Evolutionary conservation across 2,329 filamentous ascomycete genomes (phyloP), one percentile per base, ranked within the genome.

Genomic region (Claviceps sp.): DNA sequence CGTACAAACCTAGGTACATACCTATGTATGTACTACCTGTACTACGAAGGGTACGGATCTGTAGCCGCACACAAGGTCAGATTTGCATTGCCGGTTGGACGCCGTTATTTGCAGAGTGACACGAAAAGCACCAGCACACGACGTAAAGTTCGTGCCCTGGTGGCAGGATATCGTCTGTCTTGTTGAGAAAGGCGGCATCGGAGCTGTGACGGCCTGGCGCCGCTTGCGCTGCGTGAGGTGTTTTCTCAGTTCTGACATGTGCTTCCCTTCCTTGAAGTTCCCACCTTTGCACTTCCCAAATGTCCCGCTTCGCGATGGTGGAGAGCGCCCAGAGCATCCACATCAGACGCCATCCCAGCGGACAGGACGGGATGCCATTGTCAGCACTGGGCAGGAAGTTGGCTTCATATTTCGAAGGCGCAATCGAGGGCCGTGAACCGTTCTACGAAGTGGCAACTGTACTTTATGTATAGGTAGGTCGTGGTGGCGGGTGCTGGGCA

Each of bases 201-300:
- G 51, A 47, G 40, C 45, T 43, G 46, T n/a, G 16, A 34, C 40
- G 45, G 41, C 16, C 45, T 47, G 38, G 48, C 43, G 30, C 46
- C 43, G 41, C 37, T 16, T 26, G 43, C 46, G 40, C 46, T 57
- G 57, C 53, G 30, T 34, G 30, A 34, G 58, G 48, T 57, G 51
- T 57, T 59, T 57, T 56, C n/a, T n/a, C n/a, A n/a, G n/a, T n/a
- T n/a, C 54, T 59, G 58, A 57, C 60, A 59, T 60, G 55, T 58
- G 57, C 57, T 56, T 55, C 24, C 11, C 44, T 22, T 20, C 9
- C 20, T 18, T 18, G 18, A 18, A 18, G 18, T 2, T 47, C 30
- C 45, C n/a, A 47, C 30, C 30, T 37, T 37, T 9, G 14, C 18
- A n/a, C n/a, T n/a, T n/a, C n/a, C n/a, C n/a, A n/a, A n/a, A n/a